A percentile compares a stretch with the other conserved stretches of the same genome.
These are phyloP conservation scores for Mortierella claussenii DNA, from an alignment of 192 early-diverging fungal species.

Conservation along the genomic window DNA sequence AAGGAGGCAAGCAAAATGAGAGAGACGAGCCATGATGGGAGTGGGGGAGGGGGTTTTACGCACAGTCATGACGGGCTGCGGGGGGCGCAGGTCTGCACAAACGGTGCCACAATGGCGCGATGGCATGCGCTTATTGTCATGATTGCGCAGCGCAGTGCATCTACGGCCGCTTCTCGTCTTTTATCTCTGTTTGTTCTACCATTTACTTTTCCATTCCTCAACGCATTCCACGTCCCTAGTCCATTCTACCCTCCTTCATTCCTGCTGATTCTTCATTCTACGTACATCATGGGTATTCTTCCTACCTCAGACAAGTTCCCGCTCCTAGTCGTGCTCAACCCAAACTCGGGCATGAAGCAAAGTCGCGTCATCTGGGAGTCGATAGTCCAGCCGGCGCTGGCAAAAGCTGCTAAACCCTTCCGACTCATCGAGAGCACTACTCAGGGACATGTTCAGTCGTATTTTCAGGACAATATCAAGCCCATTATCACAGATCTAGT, in stretches of 20 bases:
- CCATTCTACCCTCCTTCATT: slow-evolving; percentile 2
- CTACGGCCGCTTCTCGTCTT: background rate
- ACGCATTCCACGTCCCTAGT: background rate
- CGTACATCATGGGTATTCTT: slow-evolving; percentile 40
- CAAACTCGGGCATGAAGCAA: slow-evolving; percentile 44
- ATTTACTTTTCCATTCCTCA: background rate
- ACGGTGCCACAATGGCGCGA: too few relatives aligned
- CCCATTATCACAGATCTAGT: slow-evolving; percentile 44
- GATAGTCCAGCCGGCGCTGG: slow-evolving; percentile 54
- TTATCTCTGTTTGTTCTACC: background rate
- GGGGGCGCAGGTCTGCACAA: too few relatives aligned
- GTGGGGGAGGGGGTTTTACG: too few relatives aligned
- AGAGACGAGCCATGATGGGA: too few relatives aligned
- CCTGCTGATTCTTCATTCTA: too few relatives aligned
- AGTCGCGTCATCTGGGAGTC: slow-evolving; percentile 31
- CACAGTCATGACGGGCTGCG: too few relatives aligned
- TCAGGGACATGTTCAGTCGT: slow-evolving; percentile 26
- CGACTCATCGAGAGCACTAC: slow-evolving; percentile 22
- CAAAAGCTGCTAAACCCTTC: slow-evolving; percentile 25
- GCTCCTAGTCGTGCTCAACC: slow-evolving; percentile 54
- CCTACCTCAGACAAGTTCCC: slow-evolving; percentile 29
- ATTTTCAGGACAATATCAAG: slow-evolving; percentile 45
- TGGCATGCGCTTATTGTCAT: too few relatives aligned
- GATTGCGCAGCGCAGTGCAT: too few relatives aligned
- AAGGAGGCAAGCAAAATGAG: too few relatives aligned